Evolutionary conservation across 768 basidiomycete genomes (phyloP), one percentile per base, ranked within the genome.

Genomic region (Amylocystis lapponica): DNA sequence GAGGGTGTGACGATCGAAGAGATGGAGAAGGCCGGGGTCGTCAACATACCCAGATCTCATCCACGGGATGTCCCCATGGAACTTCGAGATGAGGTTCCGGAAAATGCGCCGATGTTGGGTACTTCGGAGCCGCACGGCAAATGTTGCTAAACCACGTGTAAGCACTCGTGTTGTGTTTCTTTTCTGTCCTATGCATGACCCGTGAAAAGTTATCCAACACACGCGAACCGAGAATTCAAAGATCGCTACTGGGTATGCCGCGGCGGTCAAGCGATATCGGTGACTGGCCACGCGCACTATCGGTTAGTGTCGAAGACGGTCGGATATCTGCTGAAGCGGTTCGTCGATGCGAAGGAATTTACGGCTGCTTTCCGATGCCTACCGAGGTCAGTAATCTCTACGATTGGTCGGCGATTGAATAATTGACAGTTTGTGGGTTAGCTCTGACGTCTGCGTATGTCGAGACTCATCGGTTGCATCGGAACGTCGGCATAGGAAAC

Each of bases 11-110:
- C 31, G 3, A 2, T 50, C 3, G 19, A 6, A 3, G 1, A 16
- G 2, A 27, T 44, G n/a, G 3, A 40, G 2, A 20, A n/a, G 6
- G 25, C 13, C 3, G 45, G 35, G 2, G 45, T 50, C 5, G 38
- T 36, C 0, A 39, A 40, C 29, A 27, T 47, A 1, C 45, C 49
- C 5, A 3, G 19, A 2, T 3, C 32, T 31, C 6, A 36, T n/a
- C 19, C 44, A 50, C 5, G 40, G 44, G 48, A 50, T 29, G 43
- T 50, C n/a, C n/a, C n/a, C n/a, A n/a, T n/a, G n/a, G n/a, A n/a
- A n/a, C n/a, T n/a, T n/a, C n/a, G n/a, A n/a, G n/a, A n/a, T n/a
- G n/a, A n/a, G n/a, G n/a, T n/a, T n/a, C n/a, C n/a, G n/a, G n/a
- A n/a, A n/a, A n/a, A n/a, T 50, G 8, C 12, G 5, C 3, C 9